Conservation (phyloP, 169 alveolate genomes). For the Plasmodium inui region DNA sequence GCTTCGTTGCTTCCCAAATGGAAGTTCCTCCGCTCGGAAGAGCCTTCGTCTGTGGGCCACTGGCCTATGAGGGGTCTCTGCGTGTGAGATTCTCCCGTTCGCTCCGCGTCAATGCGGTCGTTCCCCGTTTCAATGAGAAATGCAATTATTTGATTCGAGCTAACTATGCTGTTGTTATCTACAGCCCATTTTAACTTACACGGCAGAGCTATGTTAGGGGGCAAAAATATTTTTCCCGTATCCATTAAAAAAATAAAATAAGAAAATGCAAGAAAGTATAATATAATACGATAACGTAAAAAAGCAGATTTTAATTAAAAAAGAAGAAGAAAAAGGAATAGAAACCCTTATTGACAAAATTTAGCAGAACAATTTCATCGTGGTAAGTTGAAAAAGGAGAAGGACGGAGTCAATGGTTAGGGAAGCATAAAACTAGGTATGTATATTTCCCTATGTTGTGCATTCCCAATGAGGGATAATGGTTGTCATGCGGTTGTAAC, state of each 20-base stretch:
- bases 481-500: not conserved
- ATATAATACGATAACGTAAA: not conserved
- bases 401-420: not conserved
- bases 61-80: not conserved
- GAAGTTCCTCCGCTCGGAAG: not conserved
- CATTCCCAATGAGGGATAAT: not conserved
- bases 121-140: conserved; percentile 33
- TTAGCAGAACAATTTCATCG: not conserved
- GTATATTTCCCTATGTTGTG: not conserved
- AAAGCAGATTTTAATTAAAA: not conserved
- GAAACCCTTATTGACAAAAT: not conserved
- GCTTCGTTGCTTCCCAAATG: not conserved
- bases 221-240: conserved; percentile 40
- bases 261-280: not conserved
- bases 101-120: not conserved
- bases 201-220: conserved; percentile 27
- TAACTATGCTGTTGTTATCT: conserved; percentile 56
- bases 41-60: not conserved
- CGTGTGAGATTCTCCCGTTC: not conserved
- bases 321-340: not conserved
- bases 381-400: not conserved
- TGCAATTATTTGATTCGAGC: conserved; percentile 63
- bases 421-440: not conserved
- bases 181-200: conserved; percentile 73
- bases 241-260: conserved; percentile 20